A percentile compares a stretch with the other conserved stretches of the same genome.
phyloP scores from a whole-genome alignment of 2,329 filamentous ascomycete genomes.

The Blastomyces percursus region DNA sequence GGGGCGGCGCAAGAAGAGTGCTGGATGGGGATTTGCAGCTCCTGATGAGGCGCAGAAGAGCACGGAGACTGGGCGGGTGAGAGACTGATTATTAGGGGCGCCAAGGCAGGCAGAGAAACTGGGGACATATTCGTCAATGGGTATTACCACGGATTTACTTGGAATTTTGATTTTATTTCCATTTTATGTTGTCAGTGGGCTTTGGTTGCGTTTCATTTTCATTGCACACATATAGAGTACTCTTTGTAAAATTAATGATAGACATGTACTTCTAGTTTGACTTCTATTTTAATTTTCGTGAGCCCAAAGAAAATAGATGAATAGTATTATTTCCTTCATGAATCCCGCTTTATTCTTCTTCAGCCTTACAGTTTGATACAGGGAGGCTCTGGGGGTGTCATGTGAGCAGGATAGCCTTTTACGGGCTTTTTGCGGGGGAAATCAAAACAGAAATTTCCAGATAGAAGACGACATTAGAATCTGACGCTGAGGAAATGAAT shows the following conservation, averaged over 20 bases:
- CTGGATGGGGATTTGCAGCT: constrained; percentile 39
- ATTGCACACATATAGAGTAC: constrained; percentile 2
- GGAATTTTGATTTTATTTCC: neutral
- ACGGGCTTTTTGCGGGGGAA: neutral
- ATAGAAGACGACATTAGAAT: neutral
- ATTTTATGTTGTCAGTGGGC: neutral
- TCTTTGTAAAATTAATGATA: constrained; percentile 5
- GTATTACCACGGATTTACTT: neutral
- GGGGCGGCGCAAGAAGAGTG: constrained; percentile 50
- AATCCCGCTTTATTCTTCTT: neutral
- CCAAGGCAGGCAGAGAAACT: neutral
- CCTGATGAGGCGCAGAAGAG: constrained; percentile 7
- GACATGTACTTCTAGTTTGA: constrained; percentile 6
- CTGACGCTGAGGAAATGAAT: neutral
- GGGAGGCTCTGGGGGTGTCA: too few relatives aligned
- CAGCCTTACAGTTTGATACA: too few relatives aligned
- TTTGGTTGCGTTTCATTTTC: neutral
- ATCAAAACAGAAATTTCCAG: neutral
- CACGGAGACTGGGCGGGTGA: constrained; percentile 14
- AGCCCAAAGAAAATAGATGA: neutral
- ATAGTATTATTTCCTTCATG: neutral
- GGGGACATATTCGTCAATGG: neutral
- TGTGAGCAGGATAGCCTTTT: too few relatives aligned
- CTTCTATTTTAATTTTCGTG: neutral
- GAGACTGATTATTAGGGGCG: constrained; percentile 7